Percentiles rank a stretch among this genome's conserved stretches.
phyloP scores from a whole-genome alignment of 2,329 filamentous ascomycete species.

The Fonsecaea multimorphosa region DNA sequence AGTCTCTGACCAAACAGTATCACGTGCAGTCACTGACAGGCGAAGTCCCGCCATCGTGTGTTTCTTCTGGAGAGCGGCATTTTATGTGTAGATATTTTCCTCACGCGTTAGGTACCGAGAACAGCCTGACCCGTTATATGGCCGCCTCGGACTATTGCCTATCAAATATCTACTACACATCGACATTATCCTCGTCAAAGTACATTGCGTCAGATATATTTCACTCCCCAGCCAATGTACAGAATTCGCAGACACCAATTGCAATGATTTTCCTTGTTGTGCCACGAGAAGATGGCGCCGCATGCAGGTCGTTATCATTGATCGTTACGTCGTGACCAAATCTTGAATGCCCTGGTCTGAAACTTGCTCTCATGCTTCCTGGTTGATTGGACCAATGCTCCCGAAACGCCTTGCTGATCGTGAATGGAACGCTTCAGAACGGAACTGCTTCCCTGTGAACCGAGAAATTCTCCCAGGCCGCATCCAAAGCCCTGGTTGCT shows the following conservation, averaged over 20 bases:
- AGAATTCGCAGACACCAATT: neutral
- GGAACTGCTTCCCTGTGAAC: constrained; percentile 33
- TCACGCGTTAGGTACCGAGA: constrained; percentile 1
- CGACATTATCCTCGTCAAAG: neutral
- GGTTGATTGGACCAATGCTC: neutral
- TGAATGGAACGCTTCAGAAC: constrained; percentile 33
- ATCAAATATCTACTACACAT: neutral
- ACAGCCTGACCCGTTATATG: neutral
- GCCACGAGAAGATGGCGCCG: neutral
- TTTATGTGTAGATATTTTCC: neutral
- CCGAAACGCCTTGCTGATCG: constrained; percentile 20
- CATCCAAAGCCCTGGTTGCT: constrained; percentile 35
- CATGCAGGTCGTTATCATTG: constrained; percentile 6
- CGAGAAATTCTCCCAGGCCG: constrained; percentile 36
- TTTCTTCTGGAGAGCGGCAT: neutral
- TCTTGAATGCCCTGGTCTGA: neutral
- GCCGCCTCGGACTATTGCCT: neutral
- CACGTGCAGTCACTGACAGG: too few species aligned
- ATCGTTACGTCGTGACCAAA: constrained; percentile 17
- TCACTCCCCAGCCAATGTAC: neutral
- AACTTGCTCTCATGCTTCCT: neutral
- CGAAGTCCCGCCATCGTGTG: neutral
- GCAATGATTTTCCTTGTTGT: neutral
- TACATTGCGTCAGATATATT: neutral
- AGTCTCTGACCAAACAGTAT: too few species aligned